phyloP scores from a whole-genome alignment of 352 stramenopile genomes.

The Aphanomyces euteiches region DNA sequence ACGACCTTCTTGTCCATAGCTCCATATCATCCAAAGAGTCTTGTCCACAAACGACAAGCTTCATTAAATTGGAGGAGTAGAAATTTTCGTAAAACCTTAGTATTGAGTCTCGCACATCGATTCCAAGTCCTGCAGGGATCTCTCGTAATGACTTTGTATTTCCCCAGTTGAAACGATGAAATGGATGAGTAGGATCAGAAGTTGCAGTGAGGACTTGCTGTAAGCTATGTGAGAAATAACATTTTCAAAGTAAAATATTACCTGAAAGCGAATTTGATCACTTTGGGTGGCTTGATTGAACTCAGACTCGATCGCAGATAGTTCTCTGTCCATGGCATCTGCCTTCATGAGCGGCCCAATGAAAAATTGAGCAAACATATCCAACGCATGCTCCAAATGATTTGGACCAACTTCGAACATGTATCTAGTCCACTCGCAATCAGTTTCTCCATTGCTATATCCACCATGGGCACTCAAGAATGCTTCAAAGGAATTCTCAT shows the following conservation, averaged over 20 bases:
- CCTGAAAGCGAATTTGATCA: conserved; percentile 49
- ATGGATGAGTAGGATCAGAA: conserved; percentile 55
- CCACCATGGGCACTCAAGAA: conserved; percentile 87
- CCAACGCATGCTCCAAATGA: conserved; percentile 61
- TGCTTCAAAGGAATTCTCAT: conserved; percentile 91
- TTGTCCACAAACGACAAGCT: conserved; percentile 73
- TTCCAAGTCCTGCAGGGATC: conserved; percentile 39
- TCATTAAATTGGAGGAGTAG: conserved; percentile 84
- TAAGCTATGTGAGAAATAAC: conserved; percentile 18
- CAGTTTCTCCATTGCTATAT: conserved; percentile 90
- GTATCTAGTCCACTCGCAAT: conserved; percentile 91
- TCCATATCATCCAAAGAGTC: conserved; percentile 69
- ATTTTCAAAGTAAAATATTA: conserved; percentile 30
- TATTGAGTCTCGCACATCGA: conserved; percentile 62
- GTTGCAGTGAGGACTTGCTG: conserved; percentile 78
- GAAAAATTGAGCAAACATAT: conserved; percentile 95
- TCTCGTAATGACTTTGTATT: conserved; percentile 71
- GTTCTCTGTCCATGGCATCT: conserved; percentile 73
- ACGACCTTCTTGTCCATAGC: conserved; percentile 56
- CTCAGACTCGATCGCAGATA: conserved; percentile 85
- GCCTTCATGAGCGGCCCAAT: conserved; percentile 81
- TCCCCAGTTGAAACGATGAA: conserved; percentile 80
- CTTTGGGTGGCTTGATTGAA: conserved; percentile 78
- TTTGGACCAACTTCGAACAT: conserved; percentile 87
- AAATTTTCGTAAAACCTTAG: conserved; percentile 60